These are phyloP conservation scores for Cnidoscolus chayamansa DNA, from an alignment of 441 rosid species.

Conservation along the genomic window DNA sequence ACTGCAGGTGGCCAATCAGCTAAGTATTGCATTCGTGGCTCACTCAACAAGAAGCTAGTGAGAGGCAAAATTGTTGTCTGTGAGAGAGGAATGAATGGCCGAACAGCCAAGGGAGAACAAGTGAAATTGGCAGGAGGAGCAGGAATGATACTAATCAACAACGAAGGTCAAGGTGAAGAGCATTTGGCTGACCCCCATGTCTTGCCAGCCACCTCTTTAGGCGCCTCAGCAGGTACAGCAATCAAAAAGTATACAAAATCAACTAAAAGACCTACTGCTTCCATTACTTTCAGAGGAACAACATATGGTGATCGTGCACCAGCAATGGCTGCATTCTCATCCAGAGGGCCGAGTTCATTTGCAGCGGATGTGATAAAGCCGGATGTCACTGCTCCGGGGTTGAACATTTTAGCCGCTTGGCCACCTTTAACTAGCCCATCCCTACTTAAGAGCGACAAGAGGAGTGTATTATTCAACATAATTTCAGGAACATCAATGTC, in stretches of 20 bases:
- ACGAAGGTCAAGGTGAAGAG: conserved; percentile 59
- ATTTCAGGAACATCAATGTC: conserved; percentile 93
- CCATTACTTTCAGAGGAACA: conserved; percentile 62
- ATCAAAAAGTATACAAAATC: conserved; percentile 49
- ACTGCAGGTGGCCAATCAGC: conserved; percentile 43
- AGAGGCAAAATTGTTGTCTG: conserved; percentile 69
- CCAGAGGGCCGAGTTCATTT: conserved; percentile 65
- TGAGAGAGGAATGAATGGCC: conserved; percentile 55
- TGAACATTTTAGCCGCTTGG: conserved; percentile 76
- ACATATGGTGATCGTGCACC: conserved; percentile 65
- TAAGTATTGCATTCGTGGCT: conserved; percentile 48
- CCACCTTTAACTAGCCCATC: conserved; percentile 60
- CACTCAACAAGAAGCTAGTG: conserved; percentile 54
- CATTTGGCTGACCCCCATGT: conserved; percentile 66
- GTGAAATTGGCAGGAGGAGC: conserved; percentile 73
- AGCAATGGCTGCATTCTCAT: conserved; percentile 68
- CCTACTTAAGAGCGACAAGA: conserved; percentile 47
- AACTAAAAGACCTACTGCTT: conserved; percentile 39
- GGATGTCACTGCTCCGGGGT: conserved; percentile 70
- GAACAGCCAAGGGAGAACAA: conserved; percentile 61
- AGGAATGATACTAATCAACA: conserved; percentile 74
- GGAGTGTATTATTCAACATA: conserved; percentile 59
- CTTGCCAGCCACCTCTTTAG: conserved; percentile 57
- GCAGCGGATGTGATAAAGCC: conserved; percentile 72
- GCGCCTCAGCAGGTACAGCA: conserved; percentile 54